Evolutionary conservation across 2,329 filamentous ascomycete species (phyloP).

Genomic region (Arthrinium puccinioides): DNA sequence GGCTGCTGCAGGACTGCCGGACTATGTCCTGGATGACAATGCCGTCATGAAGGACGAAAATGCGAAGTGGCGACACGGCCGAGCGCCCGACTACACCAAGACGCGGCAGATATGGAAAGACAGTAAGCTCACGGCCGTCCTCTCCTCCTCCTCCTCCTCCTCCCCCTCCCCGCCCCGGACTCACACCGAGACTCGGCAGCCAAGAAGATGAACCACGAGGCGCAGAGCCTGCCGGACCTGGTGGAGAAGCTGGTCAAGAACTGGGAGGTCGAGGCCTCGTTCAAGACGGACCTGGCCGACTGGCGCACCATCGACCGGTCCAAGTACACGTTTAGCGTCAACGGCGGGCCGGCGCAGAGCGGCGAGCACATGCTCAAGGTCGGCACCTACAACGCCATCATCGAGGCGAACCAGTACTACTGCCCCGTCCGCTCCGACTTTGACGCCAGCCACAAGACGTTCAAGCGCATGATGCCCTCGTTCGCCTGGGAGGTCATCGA

Average conservation of each 20-base stretch:
- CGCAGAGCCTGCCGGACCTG: slow-evolving; percentile 49
- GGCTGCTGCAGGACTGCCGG: no score
- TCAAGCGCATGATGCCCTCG: slow-evolving; percentile 66
- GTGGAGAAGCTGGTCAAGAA: slow-evolving; percentile 68
- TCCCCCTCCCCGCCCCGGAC: no score
- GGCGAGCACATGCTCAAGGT: slow-evolving; percentile 60
- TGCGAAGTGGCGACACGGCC: slow-evolving; percentile 53
- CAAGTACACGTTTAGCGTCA: slow-evolving; percentile 57
- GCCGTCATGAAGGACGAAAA: slow-evolving; percentile 31
- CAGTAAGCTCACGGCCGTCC: slow-evolving; percentile 33
- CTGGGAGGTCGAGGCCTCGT: slow-evolving; percentile 65
- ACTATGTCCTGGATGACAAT: slow-evolving; percentile 15
- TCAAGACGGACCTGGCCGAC: slow-evolving; percentile 53
- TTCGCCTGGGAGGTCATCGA: slow-evolving; percentile 67
- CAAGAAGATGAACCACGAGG: slow-evolving; percentile 46
- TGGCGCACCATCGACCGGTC: slow-evolving; percentile 58
- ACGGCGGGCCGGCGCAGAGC: slow-evolving; percentile 48
- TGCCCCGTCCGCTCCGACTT: slow-evolving; percentile 55
- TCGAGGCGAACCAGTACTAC: slow-evolving; percentile 57
- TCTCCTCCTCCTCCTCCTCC: background rate
- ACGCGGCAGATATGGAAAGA: slow-evolving; percentile 52
- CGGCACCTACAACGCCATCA: slow-evolving; percentile 63
- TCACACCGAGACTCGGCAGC: no score
- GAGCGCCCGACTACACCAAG: slow-evolving; percentile 56
- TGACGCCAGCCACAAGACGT: slow-evolving; percentile 58